Evolutionary conservation across 2,329 filamentous ascomycete species (phyloP), one percentile per base, ranked within the genome.

Genomic region (Penicillium sumatraense): DNA sequence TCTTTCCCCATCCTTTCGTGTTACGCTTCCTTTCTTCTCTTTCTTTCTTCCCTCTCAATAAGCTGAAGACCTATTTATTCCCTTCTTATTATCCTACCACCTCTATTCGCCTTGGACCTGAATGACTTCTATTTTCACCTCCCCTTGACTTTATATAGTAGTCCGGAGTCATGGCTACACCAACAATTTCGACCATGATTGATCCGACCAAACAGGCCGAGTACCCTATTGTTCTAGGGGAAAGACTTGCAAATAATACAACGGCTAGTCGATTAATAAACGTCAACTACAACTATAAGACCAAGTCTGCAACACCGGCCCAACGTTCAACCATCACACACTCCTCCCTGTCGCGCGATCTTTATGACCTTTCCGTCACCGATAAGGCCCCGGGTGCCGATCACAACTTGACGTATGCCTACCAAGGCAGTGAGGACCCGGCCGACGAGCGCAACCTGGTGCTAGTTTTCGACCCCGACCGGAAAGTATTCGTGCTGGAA

Each of bases 401-500:
- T 53, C 69, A 74, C 53, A 67, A 68, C 18, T 61, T 77, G 57
- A 69, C 70, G 21, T 77, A 76, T 63, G 62, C 69, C 40, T 78
- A 77, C 57, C 60, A 71, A 61, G 75, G 76, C 35, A 76, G 73
- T 45, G 70, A 77, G 27, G 75, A 75, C 53, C 71, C 74, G 11
- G 59, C 66, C 2, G 63, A 69, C 29, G 67, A 70, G 29, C 71
- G 67, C 50, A 72, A 70, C 45, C 62, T 78, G 45, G 78, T 82
- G 9, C 82, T 96, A 49, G 83, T 93, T 54, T 95, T 93, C 68
- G 90, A 96, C 72, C 81, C 88, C 8, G 78, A 81, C 16, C 86
- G 85, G 49, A 86, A 93, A 67, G 88, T 83, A 53, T 95, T 95
- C 62, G 86, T 95, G 24, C 82, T 97, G 51, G 91, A 97, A 76